Conservation (phyloP, 148 eudicot species). For the Chenopodium album region DNA sequence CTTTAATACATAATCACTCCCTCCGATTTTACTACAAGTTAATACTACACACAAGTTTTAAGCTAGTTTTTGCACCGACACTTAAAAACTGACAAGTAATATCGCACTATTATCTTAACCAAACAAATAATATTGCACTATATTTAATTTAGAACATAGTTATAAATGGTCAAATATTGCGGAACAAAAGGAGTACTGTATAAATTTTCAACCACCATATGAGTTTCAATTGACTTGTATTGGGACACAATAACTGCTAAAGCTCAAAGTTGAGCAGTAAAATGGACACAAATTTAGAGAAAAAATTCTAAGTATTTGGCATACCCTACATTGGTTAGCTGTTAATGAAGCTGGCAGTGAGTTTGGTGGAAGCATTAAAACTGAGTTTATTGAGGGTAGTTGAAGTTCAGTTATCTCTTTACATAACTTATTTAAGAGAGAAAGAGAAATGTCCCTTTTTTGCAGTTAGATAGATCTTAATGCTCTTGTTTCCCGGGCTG, state of each 20-base stretch:
- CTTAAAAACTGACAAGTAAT: not conserved
- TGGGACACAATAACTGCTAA: not conserved
- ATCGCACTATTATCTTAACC: too few relatives aligned
- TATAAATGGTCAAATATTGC: too few relatives aligned
- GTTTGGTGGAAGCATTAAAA: slow-evolving; percentile 17
- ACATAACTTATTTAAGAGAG: not conserved
- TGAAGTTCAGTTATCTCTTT: slow-evolving; percentile 9
- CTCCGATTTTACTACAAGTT: too few relatives aligned
- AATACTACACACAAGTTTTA: not conserved
- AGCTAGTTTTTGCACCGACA: not conserved
- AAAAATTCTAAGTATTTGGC: not conserved
- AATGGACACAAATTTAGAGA: not conserved
- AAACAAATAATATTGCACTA: too few relatives aligned
- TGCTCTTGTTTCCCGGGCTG: slow-evolving; percentile 9
- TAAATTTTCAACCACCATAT: not conserved
- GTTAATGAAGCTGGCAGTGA: slow-evolving; percentile 1
- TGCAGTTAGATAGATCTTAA: not conserved
- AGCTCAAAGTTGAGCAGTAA: not conserved
- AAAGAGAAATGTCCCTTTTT: not conserved
- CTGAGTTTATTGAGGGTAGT: slow-evolving; percentile 10
- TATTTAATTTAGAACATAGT: too few relatives aligned
- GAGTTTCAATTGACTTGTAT: not conserved
- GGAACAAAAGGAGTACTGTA: too few relatives aligned
- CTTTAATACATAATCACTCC: not conserved
- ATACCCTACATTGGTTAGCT: not conserved